phyloP scores from a whole-genome alignment of 768 basidiomycete species.

The Mycena amicta region DNA sequence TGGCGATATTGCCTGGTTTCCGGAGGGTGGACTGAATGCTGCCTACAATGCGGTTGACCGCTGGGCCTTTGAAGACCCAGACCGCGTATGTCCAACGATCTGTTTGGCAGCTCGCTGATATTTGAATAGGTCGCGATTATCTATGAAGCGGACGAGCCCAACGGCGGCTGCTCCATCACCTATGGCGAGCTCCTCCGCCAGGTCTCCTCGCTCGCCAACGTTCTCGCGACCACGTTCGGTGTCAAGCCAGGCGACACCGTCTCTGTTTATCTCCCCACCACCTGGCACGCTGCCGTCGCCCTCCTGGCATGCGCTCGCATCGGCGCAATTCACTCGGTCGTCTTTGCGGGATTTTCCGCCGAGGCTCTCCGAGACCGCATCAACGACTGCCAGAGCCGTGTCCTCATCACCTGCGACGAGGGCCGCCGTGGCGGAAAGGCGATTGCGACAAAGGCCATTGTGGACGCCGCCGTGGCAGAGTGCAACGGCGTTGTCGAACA shows the following conservation, averaged over 20 bases:
- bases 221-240: constrained; percentile 78
- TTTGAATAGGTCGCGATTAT: constrained; percentile 82
- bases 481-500: constrained; percentile 88
- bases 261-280: constrained; percentile 91
- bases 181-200: constrained; percentile 89
- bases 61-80: constrained; percentile 88
- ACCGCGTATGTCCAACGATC: constrained; percentile 52
- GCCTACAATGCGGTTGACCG: constrained; percentile 98
- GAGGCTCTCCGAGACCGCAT: constrained; percentile 93
- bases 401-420: constrained; percentile 96
- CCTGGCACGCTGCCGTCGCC: constrained; percentile 93
- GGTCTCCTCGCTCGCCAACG: constrained; percentile 88
- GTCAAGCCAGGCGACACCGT: constrained; percentile 96
- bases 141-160: constrained; percentile 97
- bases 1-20: constrained; percentile 95
- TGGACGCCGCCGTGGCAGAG: constrained; percentile 85
- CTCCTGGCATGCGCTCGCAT: constrained; percentile 98
- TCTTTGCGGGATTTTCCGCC: constrained; percentile 96
- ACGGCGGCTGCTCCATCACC: constrained; percentile 71
- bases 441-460: constrained; percentile 93
- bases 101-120: not conserved
- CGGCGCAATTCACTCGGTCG: constrained; percentile 94
- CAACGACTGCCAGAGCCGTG: constrained; percentile 83
- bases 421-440: constrained; percentile 92
- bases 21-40: constrained; percentile 89